Base-by-base conservation (phyloP, 495 filamentous ascomycete genomes). In the Hypoxylon rickii region DNA sequence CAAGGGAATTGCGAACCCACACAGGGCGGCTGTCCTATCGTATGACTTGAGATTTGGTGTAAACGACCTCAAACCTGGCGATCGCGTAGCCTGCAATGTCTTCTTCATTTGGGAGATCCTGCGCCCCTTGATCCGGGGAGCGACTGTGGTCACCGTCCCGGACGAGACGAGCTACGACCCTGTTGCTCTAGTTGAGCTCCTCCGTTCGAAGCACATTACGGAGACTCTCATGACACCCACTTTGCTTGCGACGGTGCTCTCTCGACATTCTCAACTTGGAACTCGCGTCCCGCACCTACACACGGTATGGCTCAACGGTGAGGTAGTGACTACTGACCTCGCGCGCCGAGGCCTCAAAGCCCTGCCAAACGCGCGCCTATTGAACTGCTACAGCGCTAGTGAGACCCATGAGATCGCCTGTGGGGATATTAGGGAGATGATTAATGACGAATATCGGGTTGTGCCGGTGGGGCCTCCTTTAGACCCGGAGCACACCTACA, bases 31-130 rank as follows among this genome's bases (percentile, higher is more conserved):
- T 2, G 84, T 89, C 3, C 74, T 81, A 15, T 87, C 84, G 18
- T 89, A 87, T 55, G 72, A 87, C 57, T 57, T 87, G 49, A 72
- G 86, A 69, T 89, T 87, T 61, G 73, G 61, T 8, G 60, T 87
- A 1, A 83, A 80, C 47, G 83, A 89, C 64, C 69, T 85, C 3
- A 68, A 76, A 18, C 83, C 82, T 0, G 83, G 84, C 2, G 86
- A 87, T 52, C 81, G 86, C 1, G 84, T 87, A 8, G 86, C 86
- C 15, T 89, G 85, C 62, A 89, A 89, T 77, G 86, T 87, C 16
- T 89, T 87, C 61, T 89, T 89, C 64, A 72, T 89, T 43, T 89
- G 86, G 86, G 86, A 89, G 54, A 87, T 87, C n/a, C 50, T 89
- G 20, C 81, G 86, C 8, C 86, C 86, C 8, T 71, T 89, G n/a